phyloP scores from a whole-genome alignment of 1,284 basidiomycete genomes.

The Boletus mariae region DNA sequence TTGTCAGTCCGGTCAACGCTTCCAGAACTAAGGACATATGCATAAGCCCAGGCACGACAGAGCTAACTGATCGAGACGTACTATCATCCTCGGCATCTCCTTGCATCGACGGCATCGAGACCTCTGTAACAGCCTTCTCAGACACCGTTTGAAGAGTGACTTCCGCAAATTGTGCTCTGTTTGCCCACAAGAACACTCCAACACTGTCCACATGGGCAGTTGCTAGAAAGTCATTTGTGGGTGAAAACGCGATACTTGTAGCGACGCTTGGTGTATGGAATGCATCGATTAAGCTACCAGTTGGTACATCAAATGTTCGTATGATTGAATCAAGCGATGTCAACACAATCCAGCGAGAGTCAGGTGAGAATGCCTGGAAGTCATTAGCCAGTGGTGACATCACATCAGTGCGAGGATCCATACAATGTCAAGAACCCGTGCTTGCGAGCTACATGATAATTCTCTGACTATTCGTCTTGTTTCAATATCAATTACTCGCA shows the following conservation, averaged over 20 bases:
- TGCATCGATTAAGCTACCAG: slow-evolving; percentile 87
- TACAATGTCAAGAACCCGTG: slow-evolving; percentile 82
- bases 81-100: slow-evolving; percentile 77
- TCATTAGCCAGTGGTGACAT: slow-evolving; percentile 5
- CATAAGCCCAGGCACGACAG: slow-evolving; percentile 7
- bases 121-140: slow-evolving; percentile 71
- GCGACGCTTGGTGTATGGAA: slow-evolving; percentile 90
- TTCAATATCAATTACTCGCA: slow-evolving; percentile 91
- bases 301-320: slow-evolving; percentile 95
- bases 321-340: slow-evolving; percentile 90
- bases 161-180: slow-evolving; percentile 90
- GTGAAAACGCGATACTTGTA: slow-evolving; percentile 89
- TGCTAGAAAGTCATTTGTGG: slow-evolving; percentile 93
- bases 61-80: slow-evolving; percentile 21
- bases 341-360: slow-evolving; percentile 89
- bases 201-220: slow-evolving; percentile 93
- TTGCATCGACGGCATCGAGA: slow-evolving; percentile 80
- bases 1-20: slow-evolving; percentile 53
- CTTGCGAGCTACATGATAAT: slow-evolving; percentile 68
- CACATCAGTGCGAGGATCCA: slow-evolving; percentile 24
- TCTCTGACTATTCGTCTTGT: slow-evolving; percentile 86
- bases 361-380: slow-evolving; percentile 82
- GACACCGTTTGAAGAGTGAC: slow-evolving; percentile 78
- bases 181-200: slow-evolving; percentile 95
- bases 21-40: slow-evolving; percentile 52